Percentiles rank a stretch among this genome's conserved stretches.
phyloP scores from a whole-genome alignment of 139 green algal genomes.

The Nannochloris sp. region DNA sequence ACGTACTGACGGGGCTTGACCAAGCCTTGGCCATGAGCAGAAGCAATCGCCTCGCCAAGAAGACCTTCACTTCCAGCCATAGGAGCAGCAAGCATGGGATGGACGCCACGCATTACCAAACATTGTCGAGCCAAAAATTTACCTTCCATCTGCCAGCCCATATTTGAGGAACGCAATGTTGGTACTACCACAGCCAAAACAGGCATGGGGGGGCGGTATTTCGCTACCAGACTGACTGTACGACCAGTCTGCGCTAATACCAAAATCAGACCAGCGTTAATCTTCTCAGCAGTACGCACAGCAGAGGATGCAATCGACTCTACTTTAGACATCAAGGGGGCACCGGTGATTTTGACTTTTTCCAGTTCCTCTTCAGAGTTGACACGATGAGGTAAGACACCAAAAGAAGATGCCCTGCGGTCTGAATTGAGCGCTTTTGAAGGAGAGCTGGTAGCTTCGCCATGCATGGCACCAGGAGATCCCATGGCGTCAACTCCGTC shows the following conservation, averaged over 20 bases:
- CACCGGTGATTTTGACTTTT: constrained; percentile 1
- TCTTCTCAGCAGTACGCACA: constrained; percentile 76
- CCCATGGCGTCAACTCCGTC: neutral
- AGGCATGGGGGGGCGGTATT: constrained; percentile 75
- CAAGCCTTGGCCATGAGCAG: constrained; percentile 14
- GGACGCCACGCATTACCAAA: constrained; percentile 36
- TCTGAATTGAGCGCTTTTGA: too few species aligned
- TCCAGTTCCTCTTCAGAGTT: neutral
- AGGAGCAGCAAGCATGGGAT: constrained; percentile 46
- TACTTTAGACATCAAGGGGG: constrained; percentile 25
- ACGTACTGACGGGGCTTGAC: constrained; percentile 57
- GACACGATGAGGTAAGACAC: constrained; percentile 7
- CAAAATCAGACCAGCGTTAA: constrained; percentile 73
- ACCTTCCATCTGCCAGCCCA: constrained; percentile 34
- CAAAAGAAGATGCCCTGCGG: constrained; percentile 17
- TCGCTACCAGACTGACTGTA: constrained; percentile 72
- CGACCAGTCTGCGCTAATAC: constrained; percentile 73
- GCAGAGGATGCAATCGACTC: constrained; percentile 77
- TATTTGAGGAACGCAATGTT: constrained; percentile 14
- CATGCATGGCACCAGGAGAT: neutral
- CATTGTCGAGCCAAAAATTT: constrained; percentile 40
- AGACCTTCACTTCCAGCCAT: constrained; percentile 29
- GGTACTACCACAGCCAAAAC: constrained; percentile 51
- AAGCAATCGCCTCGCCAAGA: constrained; percentile 36
- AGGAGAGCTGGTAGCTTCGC: too few species aligned